Conservation (phyloP, 768 basidiomycete species). For the Serpula lacrymans region DNA sequence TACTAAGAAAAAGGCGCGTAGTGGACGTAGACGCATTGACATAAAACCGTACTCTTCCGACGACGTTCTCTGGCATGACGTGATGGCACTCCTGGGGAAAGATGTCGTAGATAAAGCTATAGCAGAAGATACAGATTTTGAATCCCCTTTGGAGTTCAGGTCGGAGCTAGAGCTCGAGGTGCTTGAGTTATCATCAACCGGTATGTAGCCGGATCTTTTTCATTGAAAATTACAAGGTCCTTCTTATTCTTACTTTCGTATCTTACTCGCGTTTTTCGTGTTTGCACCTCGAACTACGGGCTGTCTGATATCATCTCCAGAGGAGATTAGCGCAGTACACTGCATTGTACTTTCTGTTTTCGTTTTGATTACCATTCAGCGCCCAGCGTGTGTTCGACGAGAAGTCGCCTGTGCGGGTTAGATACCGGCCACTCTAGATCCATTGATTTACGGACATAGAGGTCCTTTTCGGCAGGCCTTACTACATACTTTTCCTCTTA, state of each 20-base stretch:
- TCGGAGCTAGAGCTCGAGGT: constrained; percentile 69
- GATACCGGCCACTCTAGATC: background rate
- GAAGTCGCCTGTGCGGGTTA: no score
- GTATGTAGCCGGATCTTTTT: constrained; percentile 38
- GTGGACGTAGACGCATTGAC: no score
- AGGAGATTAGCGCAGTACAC: background rate
- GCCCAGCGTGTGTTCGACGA: no score
- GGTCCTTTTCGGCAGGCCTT: background rate
- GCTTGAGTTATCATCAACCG: constrained; percentile 58
- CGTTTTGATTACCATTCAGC: no score
- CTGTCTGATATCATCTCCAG: background rate
- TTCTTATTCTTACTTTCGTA: background rate
- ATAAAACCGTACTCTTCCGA: constrained; percentile 67
- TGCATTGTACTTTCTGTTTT: no score
- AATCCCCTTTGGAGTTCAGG: constrained; percentile 55
- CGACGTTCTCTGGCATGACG: constrained; percentile 74
- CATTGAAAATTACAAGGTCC: background rate
- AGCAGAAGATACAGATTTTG: constrained; percentile 47
- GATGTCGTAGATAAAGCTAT: constrained; percentile 50
- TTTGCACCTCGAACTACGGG: no score
- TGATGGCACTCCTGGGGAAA: constrained; percentile 61
- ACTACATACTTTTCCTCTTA: background rate
- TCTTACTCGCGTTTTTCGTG: no score
- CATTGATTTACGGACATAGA: background rate
- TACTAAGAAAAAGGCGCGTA: no score